Evolutionary conservation across 2,329 filamentous ascomycete species (phyloP).

Genomic region (Ceratocystiopsis sp.): DNA sequence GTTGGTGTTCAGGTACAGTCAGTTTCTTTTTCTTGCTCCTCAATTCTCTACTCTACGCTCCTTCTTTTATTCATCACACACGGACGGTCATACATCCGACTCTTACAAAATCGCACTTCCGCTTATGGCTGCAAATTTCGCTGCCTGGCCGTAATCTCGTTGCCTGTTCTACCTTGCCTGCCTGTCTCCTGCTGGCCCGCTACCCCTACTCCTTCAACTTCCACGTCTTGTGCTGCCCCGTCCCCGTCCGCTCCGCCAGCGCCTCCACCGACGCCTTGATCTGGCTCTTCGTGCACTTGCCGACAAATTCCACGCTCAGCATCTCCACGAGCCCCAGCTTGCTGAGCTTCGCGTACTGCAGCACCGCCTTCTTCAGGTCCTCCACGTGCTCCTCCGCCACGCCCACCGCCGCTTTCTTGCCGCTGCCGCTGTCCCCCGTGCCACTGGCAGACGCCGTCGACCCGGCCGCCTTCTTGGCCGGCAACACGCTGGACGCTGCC

Average conservation of each 20-base stretch:
- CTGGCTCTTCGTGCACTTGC: constrained; percentile 49
- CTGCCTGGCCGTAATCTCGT: no score
- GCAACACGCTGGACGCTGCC: neutral
- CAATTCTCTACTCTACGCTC: no score
- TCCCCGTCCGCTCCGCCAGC: constrained; percentile 44
- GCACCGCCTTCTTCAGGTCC: constrained; percentile 52
- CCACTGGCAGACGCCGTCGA: no score
- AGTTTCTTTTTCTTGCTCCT: no score
- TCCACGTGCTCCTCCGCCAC: constrained; percentile 43
- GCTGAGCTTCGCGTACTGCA: constrained; percentile 39
- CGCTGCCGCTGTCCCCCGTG: neutral
- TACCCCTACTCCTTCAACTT: constrained; percentile 20
- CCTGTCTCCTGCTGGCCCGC: neutral
- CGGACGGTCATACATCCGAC: no score
- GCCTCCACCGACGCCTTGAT: constrained; percentile 54
- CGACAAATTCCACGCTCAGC: constrained; percentile 52
- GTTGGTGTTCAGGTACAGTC: no score
- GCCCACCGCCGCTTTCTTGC: constrained; percentile 17
- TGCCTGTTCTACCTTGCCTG: no score
- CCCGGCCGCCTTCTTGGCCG: no score
- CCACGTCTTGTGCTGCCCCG: constrained; percentile 42
- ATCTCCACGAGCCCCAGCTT: constrained; percentile 62
- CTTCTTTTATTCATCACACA: no score
- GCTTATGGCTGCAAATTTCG: no score
- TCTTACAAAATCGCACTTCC: no score